Evolutionary conservation across 129 eudicot genomes (phyloP).

Genomic region (Dittrichia graveolens): DNA sequence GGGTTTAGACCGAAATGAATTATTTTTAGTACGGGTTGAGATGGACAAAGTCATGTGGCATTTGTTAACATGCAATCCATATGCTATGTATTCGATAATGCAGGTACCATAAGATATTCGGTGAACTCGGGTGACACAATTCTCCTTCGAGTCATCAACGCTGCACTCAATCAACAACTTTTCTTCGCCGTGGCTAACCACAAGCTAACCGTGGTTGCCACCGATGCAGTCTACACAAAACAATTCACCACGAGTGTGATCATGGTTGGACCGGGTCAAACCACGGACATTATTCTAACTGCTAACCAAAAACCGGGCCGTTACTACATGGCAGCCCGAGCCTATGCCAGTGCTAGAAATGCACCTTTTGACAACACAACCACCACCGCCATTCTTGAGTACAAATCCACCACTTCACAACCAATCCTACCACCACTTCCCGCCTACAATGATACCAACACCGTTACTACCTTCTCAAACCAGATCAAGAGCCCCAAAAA

Average conservation of each 20-base stretch:
- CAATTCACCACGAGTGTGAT: conserved; percentile 60
- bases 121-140: conserved; percentile 63
- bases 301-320: conserved; percentile 65
- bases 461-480: conserved; percentile 54
- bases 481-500: conserved; percentile 52
- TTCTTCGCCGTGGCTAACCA: conserved; percentile 76
- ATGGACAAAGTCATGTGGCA: background rate
- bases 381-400: conserved; percentile 72
- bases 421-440: conserved; percentile 65
- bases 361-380: conserved; percentile 81
- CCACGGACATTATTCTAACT: conserved; percentile 64
- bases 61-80: too few species aligned
- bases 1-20: too few species aligned
- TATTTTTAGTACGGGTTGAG: background rate
- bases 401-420: conserved; percentile 38
- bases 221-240: conserved; percentile 72
- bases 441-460: conserved; percentile 68
- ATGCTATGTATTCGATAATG: conserved; percentile 13
- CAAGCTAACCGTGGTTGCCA: conserved; percentile 64
- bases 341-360: conserved; percentile 62
- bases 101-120: conserved; percentile 51
- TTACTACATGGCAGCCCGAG: conserved; percentile 82
- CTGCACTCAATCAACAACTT: conserved; percentile 85
- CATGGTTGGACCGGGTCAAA: conserved; percentile 87
- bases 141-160: conserved; percentile 78